phyloP scores from a whole-genome alignment of 768 basidiomycete genomes.

The Porphyrellus cyaneotinctus region DNA sequence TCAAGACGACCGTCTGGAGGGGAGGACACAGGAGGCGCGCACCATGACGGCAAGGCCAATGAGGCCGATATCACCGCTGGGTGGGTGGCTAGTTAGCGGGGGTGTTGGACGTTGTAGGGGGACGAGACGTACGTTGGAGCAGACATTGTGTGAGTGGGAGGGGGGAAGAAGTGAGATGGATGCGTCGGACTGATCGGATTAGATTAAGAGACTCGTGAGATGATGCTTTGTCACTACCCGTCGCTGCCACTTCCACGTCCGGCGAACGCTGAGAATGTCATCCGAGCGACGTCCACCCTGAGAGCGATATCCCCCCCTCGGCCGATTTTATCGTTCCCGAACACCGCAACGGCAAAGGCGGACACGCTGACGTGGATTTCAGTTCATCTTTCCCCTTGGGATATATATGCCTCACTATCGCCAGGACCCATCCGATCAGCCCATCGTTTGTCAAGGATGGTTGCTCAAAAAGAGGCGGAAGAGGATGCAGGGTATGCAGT shows the following conservation, averaged over 20 bases:
- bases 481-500: conserved; percentile 72
- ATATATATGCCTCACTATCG: too few species aligned
- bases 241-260: not conserved
- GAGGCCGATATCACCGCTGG: conserved; percentile 94
- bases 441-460: conserved; percentile 66
- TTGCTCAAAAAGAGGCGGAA: conserved; percentile 82
- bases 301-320: too few species aligned
- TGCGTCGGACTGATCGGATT: conserved; percentile 19
- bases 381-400: too few species aligned
- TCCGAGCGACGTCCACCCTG: too few species aligned
- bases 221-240: not conserved
- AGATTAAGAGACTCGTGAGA: conserved; percentile 30
- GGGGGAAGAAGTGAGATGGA: conserved; percentile 19
- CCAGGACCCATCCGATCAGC: conserved; percentile 6
- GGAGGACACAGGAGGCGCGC: conserved; percentile 22
- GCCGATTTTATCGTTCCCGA: too few species aligned
- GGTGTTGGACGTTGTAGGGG: conserved; percentile 2
- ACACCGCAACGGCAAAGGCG: too few species aligned
- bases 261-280: too few species aligned
- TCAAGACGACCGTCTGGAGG: conserved; percentile 8
- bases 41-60: conserved; percentile 99
- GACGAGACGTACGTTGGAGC: conserved; percentile 45
- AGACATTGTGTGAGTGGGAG: conserved; percentile 40
- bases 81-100: conserved; percentile 17
- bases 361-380: too few species aligned